These are phyloP conservation scores for Colletotrichum australisinense DNA, from an alignment of 2,329 filamentous ascomycete species.

Conservation along the genomic window DNA sequence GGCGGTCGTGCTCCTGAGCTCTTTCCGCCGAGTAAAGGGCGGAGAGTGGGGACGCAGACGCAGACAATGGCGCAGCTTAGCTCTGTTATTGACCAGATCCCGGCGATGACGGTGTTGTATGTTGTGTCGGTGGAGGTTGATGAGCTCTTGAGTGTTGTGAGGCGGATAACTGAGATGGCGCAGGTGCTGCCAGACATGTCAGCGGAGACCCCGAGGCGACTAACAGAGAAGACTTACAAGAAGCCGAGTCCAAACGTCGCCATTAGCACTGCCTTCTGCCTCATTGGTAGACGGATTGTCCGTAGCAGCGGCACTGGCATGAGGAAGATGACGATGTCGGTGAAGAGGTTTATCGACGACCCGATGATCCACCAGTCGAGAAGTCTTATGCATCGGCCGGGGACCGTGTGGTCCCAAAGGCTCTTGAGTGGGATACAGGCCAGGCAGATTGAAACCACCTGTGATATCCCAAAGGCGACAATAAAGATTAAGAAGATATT, in stretches of 20 bases:
- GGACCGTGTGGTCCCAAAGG: constrained; percentile 40
- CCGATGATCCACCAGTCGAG: constrained; percentile 43
- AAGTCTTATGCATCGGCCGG: constrained; percentile 40
- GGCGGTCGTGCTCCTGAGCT: not conserved
- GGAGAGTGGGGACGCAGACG: constrained; percentile 51
- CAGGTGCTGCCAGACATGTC: constrained; percentile 36
- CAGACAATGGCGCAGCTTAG: constrained; percentile 52
- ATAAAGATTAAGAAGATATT: constrained; percentile 42
- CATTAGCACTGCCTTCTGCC: constrained; percentile 38
- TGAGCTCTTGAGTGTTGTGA: constrained; percentile 43
- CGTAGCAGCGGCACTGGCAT: constrained; percentile 41
- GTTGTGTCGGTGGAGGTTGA: constrained; percentile 45
- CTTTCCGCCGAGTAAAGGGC: constrained; percentile 40
- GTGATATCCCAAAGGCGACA: constrained; percentile 41
- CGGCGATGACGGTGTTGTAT: constrained; percentile 43
- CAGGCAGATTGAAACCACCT: constrained; percentile 42
- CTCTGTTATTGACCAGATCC: constrained; percentile 53
- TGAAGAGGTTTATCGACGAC: constrained; percentile 41
- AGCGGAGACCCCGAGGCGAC: not conserved
- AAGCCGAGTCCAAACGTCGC: constrained; percentile 41
- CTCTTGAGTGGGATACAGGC: constrained; percentile 42
- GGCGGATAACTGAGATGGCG: constrained; percentile 43
- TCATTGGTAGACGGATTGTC: constrained; percentile 34
- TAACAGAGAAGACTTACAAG: constrained; percentile 36
- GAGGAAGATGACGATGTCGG: constrained; percentile 40